These are phyloP conservation scores for Apophysomyces trapeziformis DNA, from an alignment of 371 early-diverging fungal genomes.

Conservation along the genomic window DNA sequence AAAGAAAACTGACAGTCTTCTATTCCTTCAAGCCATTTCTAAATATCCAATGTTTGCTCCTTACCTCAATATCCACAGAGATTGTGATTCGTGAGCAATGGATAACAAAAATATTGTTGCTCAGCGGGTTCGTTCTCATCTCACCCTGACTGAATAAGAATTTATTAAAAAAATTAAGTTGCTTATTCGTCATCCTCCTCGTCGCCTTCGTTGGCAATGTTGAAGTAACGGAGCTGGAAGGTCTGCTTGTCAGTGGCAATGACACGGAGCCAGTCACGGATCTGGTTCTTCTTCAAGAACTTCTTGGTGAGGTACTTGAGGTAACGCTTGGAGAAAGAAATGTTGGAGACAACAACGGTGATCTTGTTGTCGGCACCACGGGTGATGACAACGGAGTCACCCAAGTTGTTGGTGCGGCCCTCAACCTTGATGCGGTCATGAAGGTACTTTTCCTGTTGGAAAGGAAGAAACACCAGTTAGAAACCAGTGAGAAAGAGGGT, in stretches of 20 bases:
- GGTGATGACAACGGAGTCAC: constrained; percentile 84
- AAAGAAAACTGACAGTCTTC: not conserved
- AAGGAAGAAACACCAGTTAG: not conserved
- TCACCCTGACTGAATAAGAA: constrained; percentile 47
- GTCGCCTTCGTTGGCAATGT: constrained; percentile 86
- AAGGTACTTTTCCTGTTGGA: constrained; percentile 86
- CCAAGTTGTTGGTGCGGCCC: constrained; percentile 96
- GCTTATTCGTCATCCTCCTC: constrained; percentile 74
- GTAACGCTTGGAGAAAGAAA: constrained; percentile 96
- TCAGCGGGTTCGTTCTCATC: constrained; percentile 71
- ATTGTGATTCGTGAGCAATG: constrained; percentile 60
- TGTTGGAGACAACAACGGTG: constrained; percentile 73
- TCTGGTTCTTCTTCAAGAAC: constrained; percentile 99
- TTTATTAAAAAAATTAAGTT: constrained; percentile 14
- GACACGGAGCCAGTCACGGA: constrained; percentile 98
- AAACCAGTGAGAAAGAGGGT: not conserved
- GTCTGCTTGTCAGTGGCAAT: constrained; percentile 89
- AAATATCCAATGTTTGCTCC: not conserved
- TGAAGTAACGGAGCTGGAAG: constrained; percentile 97
- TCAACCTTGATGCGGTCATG: constrained; percentile 98
- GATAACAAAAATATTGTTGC: constrained; percentile 19
- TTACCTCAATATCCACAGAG: constrained; percentile 42
- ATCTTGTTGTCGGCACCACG: constrained; percentile 78
- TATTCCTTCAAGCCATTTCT: not conserved
- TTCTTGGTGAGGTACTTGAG: constrained; percentile 99